phyloP scores from a whole-genome alignment of 768 basidiomycete genomes.

The Agaricus blazei region DNA sequence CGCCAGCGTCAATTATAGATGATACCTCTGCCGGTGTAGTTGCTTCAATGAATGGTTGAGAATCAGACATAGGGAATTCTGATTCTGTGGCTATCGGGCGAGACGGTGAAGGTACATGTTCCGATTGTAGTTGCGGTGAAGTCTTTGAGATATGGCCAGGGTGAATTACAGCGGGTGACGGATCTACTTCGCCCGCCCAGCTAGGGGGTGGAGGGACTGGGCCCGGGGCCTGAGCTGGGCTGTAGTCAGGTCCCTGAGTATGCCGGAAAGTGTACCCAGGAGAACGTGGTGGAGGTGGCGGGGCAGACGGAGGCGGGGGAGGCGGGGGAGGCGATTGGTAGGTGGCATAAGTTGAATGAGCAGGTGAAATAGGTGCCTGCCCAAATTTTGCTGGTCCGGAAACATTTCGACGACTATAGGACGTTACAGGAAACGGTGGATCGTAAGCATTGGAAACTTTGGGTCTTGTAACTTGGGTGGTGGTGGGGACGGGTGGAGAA shows the following conservation, averaged over 20 bases:
- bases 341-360: slow-evolving; percentile 14
- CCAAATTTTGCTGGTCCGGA: slow-evolving; percentile 1
- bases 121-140: background rate
- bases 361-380: slow-evolving; percentile 1
- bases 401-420: slow-evolving; percentile 16
- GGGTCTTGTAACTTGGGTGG: slow-evolving; percentile 50
- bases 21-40: background rate
- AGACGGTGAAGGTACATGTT: background rate
- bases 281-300: background rate
- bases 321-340: slow-evolving; percentile 15
- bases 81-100: background rate
- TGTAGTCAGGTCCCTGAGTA: background rate
- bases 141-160: background rate
- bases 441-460: slow-evolving; percentile 72
- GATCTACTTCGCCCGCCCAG: background rate
- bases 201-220: background rate
- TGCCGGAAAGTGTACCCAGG: background rate
- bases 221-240: background rate
- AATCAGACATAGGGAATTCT: background rate
- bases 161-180: background rate
- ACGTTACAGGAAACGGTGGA: slow-evolving; percentile 57
- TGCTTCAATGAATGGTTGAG: background rate
- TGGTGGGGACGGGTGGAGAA: slow-evolving; percentile 18
- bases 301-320: slow-evolving; percentile 6
- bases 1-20: background rate